These are phyloP conservation scores for Erucastrum elatum DNA, from an alignment of 345 rosid species.

Conservation along the genomic window DNA sequence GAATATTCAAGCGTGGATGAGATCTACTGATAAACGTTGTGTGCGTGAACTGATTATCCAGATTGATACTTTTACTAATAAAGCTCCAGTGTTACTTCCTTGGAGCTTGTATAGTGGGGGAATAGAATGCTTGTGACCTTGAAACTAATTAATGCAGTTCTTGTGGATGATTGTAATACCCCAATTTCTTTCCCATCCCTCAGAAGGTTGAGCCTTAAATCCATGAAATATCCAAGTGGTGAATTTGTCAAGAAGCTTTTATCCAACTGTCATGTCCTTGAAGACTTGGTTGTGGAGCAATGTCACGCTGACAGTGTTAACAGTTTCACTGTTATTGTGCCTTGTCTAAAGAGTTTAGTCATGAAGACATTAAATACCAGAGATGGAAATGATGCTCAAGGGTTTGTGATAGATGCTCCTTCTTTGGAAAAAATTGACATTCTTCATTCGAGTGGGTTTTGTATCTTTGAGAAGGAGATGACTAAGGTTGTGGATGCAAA, in stretches of 20 bases:
- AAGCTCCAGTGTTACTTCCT: neutral
- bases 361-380: neutral
- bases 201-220: neutral
- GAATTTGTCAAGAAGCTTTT: neutral
- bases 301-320: conserved; percentile 1
- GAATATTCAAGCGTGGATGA: neutral
- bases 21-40: neutral
- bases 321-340: neutral
- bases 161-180: neutral
- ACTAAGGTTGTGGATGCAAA: neutral
- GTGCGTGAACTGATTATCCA: neutral
- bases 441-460: neutral
- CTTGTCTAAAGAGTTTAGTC: conserved; percentile 4
- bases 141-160: neutral
- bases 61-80: neutral
- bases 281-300: neutral
- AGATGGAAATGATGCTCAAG: neutral
- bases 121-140: conserved; percentile 11
- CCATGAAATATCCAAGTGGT: neutral
- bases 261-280: conserved; percentile 20
- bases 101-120: neutral
- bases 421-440: conserved; percentile 4
- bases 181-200: conserved; percentile 1
- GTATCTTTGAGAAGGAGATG: neutral
- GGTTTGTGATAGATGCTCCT: conserved; percentile 25